phyloP scores from a whole-genome alignment of 2,329 filamentous ascomycete species.

The Myriosclerotinia curreyana region DNA sequence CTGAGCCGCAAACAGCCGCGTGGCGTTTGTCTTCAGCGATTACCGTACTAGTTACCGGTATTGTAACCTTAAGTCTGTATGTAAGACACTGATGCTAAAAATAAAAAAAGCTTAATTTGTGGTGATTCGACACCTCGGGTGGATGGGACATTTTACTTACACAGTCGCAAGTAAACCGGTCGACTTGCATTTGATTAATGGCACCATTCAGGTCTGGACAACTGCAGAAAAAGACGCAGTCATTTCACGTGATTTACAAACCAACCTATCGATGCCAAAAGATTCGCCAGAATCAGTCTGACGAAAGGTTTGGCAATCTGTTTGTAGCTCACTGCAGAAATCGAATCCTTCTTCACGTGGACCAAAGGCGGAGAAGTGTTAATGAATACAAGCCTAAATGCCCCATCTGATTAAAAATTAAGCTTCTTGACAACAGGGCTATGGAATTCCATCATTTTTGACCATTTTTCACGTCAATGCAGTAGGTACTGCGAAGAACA shows the following conservation, averaged over 20 bases:
- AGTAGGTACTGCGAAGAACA: neutral
- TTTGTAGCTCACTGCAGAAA: neutral
- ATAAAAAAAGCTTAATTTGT: conserved; percentile 1
- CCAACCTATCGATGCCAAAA: neutral
- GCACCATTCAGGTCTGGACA: neutral
- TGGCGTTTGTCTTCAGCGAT: neutral
- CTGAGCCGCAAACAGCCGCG: conserved; percentile 1
- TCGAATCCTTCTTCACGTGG: neutral
- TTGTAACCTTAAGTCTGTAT: too few relatives aligned
- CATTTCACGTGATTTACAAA: neutral
- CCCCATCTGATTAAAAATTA: neutral
- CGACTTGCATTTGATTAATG: neutral
- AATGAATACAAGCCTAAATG: neutral
- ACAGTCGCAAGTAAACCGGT: neutral
- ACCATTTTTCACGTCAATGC: neutral
- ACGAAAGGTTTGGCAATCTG: neutral
- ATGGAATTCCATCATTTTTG: neutral
- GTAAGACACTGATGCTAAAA: conserved; percentile 2
- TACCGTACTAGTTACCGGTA: too few relatives aligned
- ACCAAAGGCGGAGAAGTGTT: neutral
- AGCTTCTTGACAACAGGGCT: conserved; percentile 5
- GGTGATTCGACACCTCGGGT: neutral
- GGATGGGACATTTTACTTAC: neutral
- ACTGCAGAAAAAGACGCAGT: neutral
- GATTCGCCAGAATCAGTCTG: neutral